Evolutionary conservation across 2,329 filamentous ascomycete genomes (phyloP).

Genomic region (Ceratocystiopsis minuta): DNA sequence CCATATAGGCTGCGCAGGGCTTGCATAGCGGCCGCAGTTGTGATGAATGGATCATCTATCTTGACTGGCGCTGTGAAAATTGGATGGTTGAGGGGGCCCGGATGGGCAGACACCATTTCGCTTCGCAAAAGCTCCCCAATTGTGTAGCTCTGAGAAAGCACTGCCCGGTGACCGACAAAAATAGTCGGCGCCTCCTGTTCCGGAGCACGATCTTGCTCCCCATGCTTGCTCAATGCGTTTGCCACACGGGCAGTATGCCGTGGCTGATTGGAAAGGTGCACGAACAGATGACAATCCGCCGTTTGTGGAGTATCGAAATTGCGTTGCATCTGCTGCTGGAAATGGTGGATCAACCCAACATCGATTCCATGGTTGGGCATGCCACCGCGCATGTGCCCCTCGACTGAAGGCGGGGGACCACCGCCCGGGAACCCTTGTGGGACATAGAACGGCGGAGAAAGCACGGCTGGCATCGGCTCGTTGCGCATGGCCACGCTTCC

Average conservation of each 20-base stretch:
- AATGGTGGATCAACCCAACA: conserved; percentile 4
- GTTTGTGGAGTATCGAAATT: conserved; percentile 5
- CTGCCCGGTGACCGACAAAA: conserved; percentile 9
- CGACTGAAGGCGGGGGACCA: no score
- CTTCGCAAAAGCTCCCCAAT: conserved; percentile 5
- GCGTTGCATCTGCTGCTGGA: conserved; percentile 5
- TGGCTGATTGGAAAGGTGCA: conserved; percentile 5
- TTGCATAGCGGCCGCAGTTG: conserved; percentile 3
- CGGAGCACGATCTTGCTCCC: no score
- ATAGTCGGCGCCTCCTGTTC: not conserved
- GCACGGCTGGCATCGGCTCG: conserved; percentile 1
- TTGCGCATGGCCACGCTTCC: not conserved
- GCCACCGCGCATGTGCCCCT: no score
- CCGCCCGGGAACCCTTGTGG: conserved; percentile 1
- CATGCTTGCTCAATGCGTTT: not conserved
- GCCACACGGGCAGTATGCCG: not conserved
- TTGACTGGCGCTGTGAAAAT: conserved; percentile 3
- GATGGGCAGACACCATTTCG: conserved; percentile 1
- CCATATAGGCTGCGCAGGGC: conserved; percentile 11
- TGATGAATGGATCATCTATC: conserved; percentile 7
- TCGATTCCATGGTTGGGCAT: conserved; percentile 1
- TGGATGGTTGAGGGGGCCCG: conserved; percentile 4
- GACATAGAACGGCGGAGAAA: conserved; percentile 3
- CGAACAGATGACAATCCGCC: conserved; percentile 8
- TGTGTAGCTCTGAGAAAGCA: conserved; percentile 9